Percentiles rank a stretch among this genome's conserved stretches.
phyloP scores from a whole-genome alignment of 257 asterid genomes.

The Ajuga chamaepitys region DNA sequence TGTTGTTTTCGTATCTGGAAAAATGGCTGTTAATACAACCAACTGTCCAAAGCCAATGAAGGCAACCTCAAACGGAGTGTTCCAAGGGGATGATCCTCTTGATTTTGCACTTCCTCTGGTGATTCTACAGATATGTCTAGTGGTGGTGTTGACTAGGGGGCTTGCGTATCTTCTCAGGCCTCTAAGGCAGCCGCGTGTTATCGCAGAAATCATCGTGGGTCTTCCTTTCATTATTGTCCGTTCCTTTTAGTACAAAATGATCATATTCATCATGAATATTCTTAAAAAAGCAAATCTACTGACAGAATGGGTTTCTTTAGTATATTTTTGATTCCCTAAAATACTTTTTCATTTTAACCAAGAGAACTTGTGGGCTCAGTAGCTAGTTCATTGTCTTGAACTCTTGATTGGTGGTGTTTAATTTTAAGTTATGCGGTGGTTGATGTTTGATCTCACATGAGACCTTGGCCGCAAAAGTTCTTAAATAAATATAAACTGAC shows the following conservation, averaged over 20 bases:
- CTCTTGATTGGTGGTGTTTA: not conserved
- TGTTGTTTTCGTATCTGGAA: not conserved
- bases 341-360: too few species aligned
- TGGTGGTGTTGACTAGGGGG: conserved; percentile 45
- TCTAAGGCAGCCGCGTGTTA: conserved; percentile 71
- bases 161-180: conserved; percentile 62
- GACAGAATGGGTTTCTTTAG: too few species aligned
- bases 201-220: conserved; percentile 76
- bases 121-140: conserved; percentile 61
- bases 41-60: conserved; percentile 56
- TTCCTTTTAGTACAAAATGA: not conserved
- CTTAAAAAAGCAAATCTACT: too few species aligned
- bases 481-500: not conserved
- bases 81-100: conserved; percentile 75
- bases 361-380: too few species aligned
- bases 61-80: conserved; percentile 66
- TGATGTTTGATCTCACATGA: not conserved
- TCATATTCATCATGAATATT: too few species aligned
- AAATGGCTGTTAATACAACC: conserved; percentile 40
- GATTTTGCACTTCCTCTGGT: conserved; percentile 65
- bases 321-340: too few species aligned
- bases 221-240: not conserved
- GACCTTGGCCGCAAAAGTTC: not conserved
- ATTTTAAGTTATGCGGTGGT: not conserved
- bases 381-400: too few species aligned